phyloP scores from a whole-genome alignment of 768 basidiomycete species.

The Cystobasidium onofrii region DNA sequence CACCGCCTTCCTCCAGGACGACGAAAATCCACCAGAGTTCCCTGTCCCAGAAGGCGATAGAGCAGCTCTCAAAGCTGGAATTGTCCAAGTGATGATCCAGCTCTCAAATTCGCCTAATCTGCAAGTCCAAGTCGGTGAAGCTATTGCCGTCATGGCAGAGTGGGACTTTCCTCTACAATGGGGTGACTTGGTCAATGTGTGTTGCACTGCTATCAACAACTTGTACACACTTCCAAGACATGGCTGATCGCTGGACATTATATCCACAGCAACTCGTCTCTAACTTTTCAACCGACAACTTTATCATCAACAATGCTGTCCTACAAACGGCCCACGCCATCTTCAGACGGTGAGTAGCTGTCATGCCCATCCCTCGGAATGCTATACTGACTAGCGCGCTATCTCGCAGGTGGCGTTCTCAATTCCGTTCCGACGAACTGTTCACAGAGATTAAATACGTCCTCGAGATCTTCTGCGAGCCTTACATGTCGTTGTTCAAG shows the following conservation, averaged over 20 bases:
- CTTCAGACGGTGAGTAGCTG: slow-evolving; percentile 52
- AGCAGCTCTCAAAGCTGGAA: slow-evolving; percentile 59
- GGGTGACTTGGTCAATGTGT: slow-evolving; percentile 80
- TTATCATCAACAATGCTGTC: slow-evolving; percentile 77
- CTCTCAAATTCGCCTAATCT: slow-evolving; percentile 55
- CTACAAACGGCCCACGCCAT: slow-evolving; percentile 93
- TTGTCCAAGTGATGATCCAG: slow-evolving; percentile 85
- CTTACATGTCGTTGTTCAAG: slow-evolving; percentile 74
- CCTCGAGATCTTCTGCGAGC: slow-evolving; percentile 67
- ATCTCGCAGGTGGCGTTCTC: slow-evolving; percentile 69
- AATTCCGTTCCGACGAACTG: slow-evolving; percentile 74
- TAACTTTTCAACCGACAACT: slow-evolving; percentile 71
- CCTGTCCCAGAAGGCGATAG: slow-evolving; percentile 58
- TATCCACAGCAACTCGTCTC: slow-evolving; percentile 70
- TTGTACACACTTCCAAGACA: too few species aligned
- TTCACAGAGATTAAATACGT: slow-evolving; percentile 89
- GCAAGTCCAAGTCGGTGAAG: slow-evolving; percentile 77
- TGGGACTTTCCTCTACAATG: slow-evolving; percentile 84
- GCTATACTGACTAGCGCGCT: neutral
- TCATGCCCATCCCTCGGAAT: neutral
- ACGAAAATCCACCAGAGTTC: neutral
- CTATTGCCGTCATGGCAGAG: slow-evolving; percentile 81
- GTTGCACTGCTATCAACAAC: too few species aligned
- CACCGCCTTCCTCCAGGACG: neutral
- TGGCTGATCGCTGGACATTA: neutral